Base-by-base conservation (phyloP, 2,329 filamentous ascomycete species). In the Neonectria coccinea region DNA sequence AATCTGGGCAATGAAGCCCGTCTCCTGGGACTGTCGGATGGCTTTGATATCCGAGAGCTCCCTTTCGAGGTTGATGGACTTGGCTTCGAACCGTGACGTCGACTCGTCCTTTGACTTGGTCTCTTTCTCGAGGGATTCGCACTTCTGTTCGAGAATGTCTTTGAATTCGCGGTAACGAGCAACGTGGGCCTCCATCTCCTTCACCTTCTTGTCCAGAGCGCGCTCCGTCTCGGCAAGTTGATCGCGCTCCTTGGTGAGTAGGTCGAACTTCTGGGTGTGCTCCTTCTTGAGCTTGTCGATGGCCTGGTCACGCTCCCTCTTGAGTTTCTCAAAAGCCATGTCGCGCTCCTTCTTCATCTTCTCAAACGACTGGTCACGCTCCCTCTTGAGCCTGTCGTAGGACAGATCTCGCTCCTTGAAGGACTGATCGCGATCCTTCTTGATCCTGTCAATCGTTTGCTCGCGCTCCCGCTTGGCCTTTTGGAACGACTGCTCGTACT, bases 101-200 rank as follows among this genome's bases (percentile, higher is more conserved):
- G 59, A 36, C 18, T 67, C 61, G 1, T 52, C 58, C 9, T 66
- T 57, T 12, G 63, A 50, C 39, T 67, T 48, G 12, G 65, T 66
- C 12, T 72, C 67, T 62, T 72, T 72, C 62, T 73, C 68, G 50
- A 76, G 67, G 9, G 64, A 48, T n/a, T 74, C 73, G 20, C 74
- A 76, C 56, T 74, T 70, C 8, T 50, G 61, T 62, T 74, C 70
- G 3, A 76, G 67, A 27, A 68, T 62, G 44, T 68, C 69, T 61
- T 70, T 75, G 29, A 72, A 62, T 53, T 75, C 73, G 7, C 62
- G 58, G 52, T 73, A 70, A 33, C 71, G 71, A n/a, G 47, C 25
- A 4, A 75, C 63, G 8, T 74, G 71, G 9, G 67, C 70, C 48
- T 75, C 72, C 12, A 75, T 64, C 59, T 75, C 73, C 62, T 73